Evolutionary conservation across 2,329 filamentous ascomycete species (phyloP).

Genomic region (Epichloe hybrida): DNA sequence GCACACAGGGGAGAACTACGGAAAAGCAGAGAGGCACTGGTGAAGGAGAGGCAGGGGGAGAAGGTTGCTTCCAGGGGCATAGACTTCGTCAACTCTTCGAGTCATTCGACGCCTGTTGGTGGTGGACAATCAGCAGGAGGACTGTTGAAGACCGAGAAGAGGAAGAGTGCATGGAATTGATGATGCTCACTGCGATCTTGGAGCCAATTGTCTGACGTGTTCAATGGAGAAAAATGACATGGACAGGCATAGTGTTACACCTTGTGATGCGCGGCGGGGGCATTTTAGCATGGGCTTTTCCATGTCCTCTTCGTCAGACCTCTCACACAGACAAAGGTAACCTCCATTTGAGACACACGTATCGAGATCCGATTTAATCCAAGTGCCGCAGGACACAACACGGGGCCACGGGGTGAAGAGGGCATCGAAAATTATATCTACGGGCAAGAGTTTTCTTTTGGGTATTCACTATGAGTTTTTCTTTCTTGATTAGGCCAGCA

Average conservation of each 20-base stretch:
- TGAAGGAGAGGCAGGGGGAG: conserved; percentile 31
- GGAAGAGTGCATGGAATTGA: conserved; percentile 22
- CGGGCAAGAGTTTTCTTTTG: neutral
- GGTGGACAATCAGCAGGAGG: conserved; percentile 9
- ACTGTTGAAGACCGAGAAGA: conserved; percentile 18
- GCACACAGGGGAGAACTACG: conserved; percentile 38
- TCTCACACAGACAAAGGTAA: neutral
- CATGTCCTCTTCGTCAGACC: neutral
- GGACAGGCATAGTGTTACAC: neutral
- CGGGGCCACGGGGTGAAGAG: too few relatives aligned
- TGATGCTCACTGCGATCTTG: too few relatives aligned
- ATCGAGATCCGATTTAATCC: neutral
- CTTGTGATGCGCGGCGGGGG: neutral
- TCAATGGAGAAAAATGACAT: neutral
- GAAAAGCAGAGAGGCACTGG: conserved; percentile 31
- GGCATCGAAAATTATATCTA: neutral
- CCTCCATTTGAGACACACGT: neutral
- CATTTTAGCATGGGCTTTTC: neutral
- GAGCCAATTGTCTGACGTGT: too few relatives aligned
- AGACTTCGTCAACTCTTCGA: conserved; percentile 33
- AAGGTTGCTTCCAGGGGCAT: conserved; percentile 27
- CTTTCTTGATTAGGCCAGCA: conserved; percentile 1
- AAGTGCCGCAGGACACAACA: neutral
- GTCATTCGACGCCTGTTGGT: conserved; percentile 8
- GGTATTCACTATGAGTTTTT: conserved; percentile 10